These are phyloP conservation scores for Monsonia emarginata DNA, from an alignment of 441 rosid species.

Conservation along the genomic window DNA sequence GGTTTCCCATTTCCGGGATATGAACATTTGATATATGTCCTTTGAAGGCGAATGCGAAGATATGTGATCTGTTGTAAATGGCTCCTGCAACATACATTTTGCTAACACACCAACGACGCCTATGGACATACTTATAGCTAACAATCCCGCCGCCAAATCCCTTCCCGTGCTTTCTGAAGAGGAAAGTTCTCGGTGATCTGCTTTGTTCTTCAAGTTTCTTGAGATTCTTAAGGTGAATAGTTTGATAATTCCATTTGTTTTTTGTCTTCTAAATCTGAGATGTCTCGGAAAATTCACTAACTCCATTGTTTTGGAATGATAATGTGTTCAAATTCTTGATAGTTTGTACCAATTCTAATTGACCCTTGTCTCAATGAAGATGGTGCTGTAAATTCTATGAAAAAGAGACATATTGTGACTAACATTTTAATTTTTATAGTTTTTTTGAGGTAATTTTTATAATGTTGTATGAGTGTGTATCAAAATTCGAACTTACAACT, in stretches of 20 bases:
- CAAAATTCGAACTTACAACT: no score
- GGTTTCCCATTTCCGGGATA: neutral
- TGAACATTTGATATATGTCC: conserved; percentile 15
- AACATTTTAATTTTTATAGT: no score
- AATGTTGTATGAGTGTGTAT: no score
- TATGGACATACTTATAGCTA: no score
- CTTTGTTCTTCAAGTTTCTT: neutral
- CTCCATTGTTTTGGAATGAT: conserved; percentile 24
- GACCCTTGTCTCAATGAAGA: no score
- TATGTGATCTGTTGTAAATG: conserved; percentile 7
- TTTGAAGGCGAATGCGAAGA: conserved; percentile 11
- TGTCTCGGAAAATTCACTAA: conserved; percentile 20
- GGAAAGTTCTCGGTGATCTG: neutral
- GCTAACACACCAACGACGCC: no score
- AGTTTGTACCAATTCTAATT: no score
- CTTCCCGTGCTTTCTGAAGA: neutral
- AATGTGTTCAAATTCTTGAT: conserved; percentile 29
- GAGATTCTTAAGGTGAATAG: conserved; percentile 19
- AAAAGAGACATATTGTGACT: no score
- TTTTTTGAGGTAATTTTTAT: no score
- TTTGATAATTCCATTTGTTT: conserved; percentile 21
- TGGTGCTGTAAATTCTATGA: no score
- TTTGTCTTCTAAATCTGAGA: conserved; percentile 17
- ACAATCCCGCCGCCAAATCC: neutral
- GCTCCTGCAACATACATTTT: no score